Base-by-base conservation (phyloP, 129 eudicot species). In the Tagetes patula region DNA sequence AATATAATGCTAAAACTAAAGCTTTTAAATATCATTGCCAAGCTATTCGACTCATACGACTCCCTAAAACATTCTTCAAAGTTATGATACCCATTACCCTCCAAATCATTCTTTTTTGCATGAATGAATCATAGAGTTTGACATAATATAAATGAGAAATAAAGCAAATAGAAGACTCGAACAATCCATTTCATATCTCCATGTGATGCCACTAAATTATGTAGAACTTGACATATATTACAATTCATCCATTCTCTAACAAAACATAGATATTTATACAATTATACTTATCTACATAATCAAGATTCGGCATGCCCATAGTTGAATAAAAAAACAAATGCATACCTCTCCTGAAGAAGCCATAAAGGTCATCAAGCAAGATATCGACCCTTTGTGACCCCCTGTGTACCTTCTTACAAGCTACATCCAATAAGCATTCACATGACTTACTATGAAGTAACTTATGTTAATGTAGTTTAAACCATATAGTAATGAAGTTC, bases 361-460 rank as follows among this genome's bases (percentile, higher is more conserved):
- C 91, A 83, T 86, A 85, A 94, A 94, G 69, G 96, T 94, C 98
- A 94, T 94, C 84, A 94, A 82, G 84, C 93, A 94, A 79, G 96
- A 65, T 69, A 90, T 87, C 41, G 96, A 72, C 72, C 96, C 96
- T 79, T 94, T 94, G 79, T 94, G 98, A 65, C 98, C 98, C 63
- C 96, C 98, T 2, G 96, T 94, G 72, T 94, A 94, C 74, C 98
- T 90, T 81, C 98, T 82, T 79, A 86, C 96, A 74, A 94, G 96
- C 96, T 94, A 86, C 80, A 77, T 47, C 31, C 54, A 80, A 67
- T 76, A 75, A 71, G 36, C 66, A 82, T 33, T 38, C 31, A 65
- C 59, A 73, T 1, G 42, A 71, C 77, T 62, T 60, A 74, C 72
- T 6, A 42, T 33, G 63, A 40, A 42, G 56, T n/a, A 66, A 39